phyloP scores from a whole-genome alignment of 768 basidiomycete species.

The Flagelloscypha sp. region DNA sequence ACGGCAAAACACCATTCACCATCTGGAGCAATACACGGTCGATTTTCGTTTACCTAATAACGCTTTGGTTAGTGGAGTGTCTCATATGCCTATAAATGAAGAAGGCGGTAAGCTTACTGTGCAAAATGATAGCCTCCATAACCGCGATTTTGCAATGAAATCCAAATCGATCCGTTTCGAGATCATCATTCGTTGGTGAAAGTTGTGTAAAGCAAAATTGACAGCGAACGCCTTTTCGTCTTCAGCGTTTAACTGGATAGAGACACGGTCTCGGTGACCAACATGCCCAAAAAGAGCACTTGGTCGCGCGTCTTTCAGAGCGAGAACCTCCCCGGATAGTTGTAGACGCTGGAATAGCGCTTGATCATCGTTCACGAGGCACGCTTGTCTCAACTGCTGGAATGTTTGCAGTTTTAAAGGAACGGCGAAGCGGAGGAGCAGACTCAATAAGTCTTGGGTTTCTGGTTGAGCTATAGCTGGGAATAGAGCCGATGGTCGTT shows the following conservation, averaged over 20 bases:
- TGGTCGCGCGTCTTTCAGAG: constrained; percentile 48
- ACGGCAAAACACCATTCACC: too few relatives aligned
- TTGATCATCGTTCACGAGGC: constrained; percentile 55
- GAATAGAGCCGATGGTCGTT: constrained; percentile 16
- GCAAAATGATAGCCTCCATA: too few relatives aligned
- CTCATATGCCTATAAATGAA: too few relatives aligned
- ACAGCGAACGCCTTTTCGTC: constrained; percentile 49
- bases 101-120: too few relatives aligned
- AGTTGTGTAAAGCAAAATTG: constrained; percentile 43
- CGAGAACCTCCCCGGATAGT: constrained; percentile 40
- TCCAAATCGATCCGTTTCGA: constrained; percentile 46
- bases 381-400: constrained; percentile 41
- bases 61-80: too few relatives aligned
- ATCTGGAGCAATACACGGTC: too few relatives aligned
- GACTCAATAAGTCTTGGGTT: constrained; percentile 16
- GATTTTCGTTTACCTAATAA: too few relatives aligned
- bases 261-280: constrained; percentile 44
- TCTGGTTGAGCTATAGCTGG: too few relatives aligned
- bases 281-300: constrained; percentile 36
- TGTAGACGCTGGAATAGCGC: constrained; percentile 51
- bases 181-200: constrained; percentile 67
- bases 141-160: too few relatives aligned
- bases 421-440: constrained; percentile 28
- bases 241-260: constrained; percentile 40
- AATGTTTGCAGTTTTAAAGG: constrained; percentile 12